phyloP scores from a whole-genome alignment of 371 early-diverging fungal genomes.

The Mortierella sp. region DNA sequence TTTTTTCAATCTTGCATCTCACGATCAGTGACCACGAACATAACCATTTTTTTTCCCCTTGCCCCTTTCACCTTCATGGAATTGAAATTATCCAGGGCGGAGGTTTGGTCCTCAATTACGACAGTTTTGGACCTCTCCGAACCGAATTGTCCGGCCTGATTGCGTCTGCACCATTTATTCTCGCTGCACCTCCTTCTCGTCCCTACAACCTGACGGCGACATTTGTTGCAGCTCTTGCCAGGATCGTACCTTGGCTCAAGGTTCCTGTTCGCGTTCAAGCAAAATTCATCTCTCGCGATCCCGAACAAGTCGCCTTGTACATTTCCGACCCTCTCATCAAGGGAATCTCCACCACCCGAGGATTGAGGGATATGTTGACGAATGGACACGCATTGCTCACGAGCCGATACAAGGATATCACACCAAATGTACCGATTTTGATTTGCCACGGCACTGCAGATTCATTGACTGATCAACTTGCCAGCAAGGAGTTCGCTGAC shows the following conservation, averaged over 20 bases:
- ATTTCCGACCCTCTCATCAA: slow-evolving; percentile 68
- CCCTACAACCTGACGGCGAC: slow-evolving; percentile 24
- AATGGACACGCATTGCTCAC: slow-evolving; percentile 41
- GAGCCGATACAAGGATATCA: slow-evolving; percentile 29
- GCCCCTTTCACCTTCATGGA: too few species aligned
- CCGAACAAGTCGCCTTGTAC: slow-evolving; percentile 61
- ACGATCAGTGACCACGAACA: not conserved
- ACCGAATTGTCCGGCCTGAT: slow-evolving; percentile 64
- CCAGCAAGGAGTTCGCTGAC: slow-evolving; percentile 60
- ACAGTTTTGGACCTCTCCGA: slow-evolving; percentile 54
- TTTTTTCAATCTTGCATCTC: not conserved
- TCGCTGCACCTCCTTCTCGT: slow-evolving; percentile 30
- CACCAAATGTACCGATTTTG: slow-evolving; percentile 35
- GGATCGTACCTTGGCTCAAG: slow-evolving; percentile 62
- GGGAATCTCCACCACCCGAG: slow-evolving; percentile 36
- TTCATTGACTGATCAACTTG: slow-evolving; percentile 58
- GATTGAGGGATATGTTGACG: slow-evolving; percentile 43
- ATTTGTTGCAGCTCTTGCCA: slow-evolving; percentile 44
- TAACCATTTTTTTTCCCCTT: not conserved
- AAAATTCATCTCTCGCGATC: slow-evolving; percentile 63
- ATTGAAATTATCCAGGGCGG: slow-evolving; percentile 64
- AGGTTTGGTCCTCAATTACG: slow-evolving; percentile 65
- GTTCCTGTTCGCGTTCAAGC: slow-evolving; percentile 57
- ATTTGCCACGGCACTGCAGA: slow-evolving; percentile 61
- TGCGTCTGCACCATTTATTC: slow-evolving; percentile 57